Evolutionary conservation across 768 basidiomycete genomes (phyloP), one percentile per base, ranked within the genome.

Genomic region (Lactarius sp.): DNA sequence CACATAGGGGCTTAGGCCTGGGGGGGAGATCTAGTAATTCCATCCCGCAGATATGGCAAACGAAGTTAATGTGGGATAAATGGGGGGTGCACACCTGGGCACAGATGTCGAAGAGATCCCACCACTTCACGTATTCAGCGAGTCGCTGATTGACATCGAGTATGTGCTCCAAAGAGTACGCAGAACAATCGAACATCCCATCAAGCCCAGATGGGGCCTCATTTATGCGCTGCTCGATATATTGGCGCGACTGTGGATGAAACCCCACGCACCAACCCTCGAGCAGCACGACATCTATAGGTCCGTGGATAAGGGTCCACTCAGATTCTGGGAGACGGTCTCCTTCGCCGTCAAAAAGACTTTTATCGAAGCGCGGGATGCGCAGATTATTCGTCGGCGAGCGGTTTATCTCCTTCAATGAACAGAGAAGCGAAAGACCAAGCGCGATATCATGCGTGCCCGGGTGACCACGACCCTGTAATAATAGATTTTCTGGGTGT

Each of bases 241-340:
- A 82, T 10, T 77, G 73, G 18, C 67, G 52, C 0, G 77, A 69
- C 6, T 92, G 78, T 1, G 92, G 86, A 56, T 80, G 79, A 72
- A 97, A 98, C 0, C 96, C 95, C 27, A 90, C 84, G 74, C 88
- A 94, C 97, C 97, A 99, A 10, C 97, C 97, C 76, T 99, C 97
- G 54, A 99, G 77, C 54, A 99, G 81, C 55, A 98, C 87, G 14
- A 98, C 77, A 71, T 99, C 92, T 6, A 88, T 65, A 0, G 81
- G 81, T 71, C 78, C 71, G 66, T 76, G 39, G 6, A 93, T 77
- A 2, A 76, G 67, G 1, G 74, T 71, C 16, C 83, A 68, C 31
- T 67, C 57, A 12, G 61, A 81, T 42, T 76, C 75, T 0, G 78
- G 75, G 2, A 84, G 70, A 14, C 96, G 86, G 73, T 98, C 96